phyloP scores from a whole-genome alignment of 2,329 filamentous ascomycete species.

The Beauveria brongniartii region DNA sequence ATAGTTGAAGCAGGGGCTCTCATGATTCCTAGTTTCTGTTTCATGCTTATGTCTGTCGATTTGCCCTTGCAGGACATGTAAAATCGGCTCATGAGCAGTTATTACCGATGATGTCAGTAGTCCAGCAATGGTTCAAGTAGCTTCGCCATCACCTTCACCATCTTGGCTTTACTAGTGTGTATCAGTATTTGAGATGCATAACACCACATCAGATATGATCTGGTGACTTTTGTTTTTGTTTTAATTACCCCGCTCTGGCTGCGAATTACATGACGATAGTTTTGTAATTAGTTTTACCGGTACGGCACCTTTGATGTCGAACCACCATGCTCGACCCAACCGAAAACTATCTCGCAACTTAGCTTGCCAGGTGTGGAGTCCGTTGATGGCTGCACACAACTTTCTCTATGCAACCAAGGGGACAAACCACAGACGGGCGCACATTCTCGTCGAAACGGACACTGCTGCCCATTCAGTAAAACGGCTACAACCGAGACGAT shows the following conservation, averaged over 20 bases:
- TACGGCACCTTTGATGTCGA: not conserved
- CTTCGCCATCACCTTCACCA: not conserved
- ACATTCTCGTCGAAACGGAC: not conserved
- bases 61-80: too few species aligned
- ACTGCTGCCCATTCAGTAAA: not conserved
- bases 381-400: not conserved
- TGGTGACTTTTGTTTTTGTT: not conserved
- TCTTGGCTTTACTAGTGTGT: not conserved
- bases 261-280: too few species aligned
- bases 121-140: not conserved
- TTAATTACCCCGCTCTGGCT: not conserved
- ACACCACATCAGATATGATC: not conserved
- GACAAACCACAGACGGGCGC: not conserved
- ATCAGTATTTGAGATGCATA: not conserved
- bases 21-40: too few species aligned
- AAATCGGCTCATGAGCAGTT: too few species aligned
- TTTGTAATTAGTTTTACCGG: too few species aligned
- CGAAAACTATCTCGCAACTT: too few species aligned
- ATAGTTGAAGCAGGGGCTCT: too few species aligned
- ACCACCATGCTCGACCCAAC: not conserved
- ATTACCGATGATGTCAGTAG: too few species aligned
- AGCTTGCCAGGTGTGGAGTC: not conserved
- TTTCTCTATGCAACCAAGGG: not conserved
- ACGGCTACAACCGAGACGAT: not conserved
- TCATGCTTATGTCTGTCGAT: too few species aligned